Evolutionary conservation across 2,329 filamentous ascomycete genomes (phyloP), one percentile per base, ranked within the genome.

Genomic region (Ceratocystis lukuohia): DNA sequence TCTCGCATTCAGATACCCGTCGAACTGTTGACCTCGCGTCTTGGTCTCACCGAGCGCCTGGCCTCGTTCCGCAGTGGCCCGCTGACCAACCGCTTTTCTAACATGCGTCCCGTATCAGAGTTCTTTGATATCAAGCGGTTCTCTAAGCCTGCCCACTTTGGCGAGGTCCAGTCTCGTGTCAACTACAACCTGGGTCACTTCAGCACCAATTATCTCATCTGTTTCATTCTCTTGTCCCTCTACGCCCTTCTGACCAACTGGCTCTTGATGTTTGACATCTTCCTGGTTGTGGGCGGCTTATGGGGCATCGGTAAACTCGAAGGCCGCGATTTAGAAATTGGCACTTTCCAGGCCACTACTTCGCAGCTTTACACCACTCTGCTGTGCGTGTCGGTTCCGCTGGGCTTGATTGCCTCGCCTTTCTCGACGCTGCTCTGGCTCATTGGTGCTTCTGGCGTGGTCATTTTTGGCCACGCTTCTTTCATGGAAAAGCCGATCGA

Each of bases 401-500:
- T 97, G 69, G 89, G 88, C 71, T 82, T 99, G 74, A 87, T 87
- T 79, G 87, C 93, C 68, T 93, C 89, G 70, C 91, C 91, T 69
- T 86, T 97, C 76, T 77, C 83, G 73, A 95, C 91, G 64, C 83
- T 92, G 72, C 85, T 97, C 72, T 97, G 94, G 94, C 84, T 99
- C 75, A 91, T 97, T 74, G 94, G 94, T 75, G 94, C 94, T 72
- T 93, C 89, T 72, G 92, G 91, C 76, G 91, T 96, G 75, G 89
- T 87, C 75, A 95, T 97, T 71, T 80, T 97, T 71, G 94, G 94
- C 78, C 94, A 99, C 80, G 94, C 94, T 72, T 84, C 91, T 70
- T 85, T 97, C 75, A 87, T 97, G 88, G 93, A 97, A 77, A 96
- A 96, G 84, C 93, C 93, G 68, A 96, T 97, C 82, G 94, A 97